Evolutionary conservation across 306 rosid genomes (phyloP).

Genomic region (Alnus rubra): DNA sequence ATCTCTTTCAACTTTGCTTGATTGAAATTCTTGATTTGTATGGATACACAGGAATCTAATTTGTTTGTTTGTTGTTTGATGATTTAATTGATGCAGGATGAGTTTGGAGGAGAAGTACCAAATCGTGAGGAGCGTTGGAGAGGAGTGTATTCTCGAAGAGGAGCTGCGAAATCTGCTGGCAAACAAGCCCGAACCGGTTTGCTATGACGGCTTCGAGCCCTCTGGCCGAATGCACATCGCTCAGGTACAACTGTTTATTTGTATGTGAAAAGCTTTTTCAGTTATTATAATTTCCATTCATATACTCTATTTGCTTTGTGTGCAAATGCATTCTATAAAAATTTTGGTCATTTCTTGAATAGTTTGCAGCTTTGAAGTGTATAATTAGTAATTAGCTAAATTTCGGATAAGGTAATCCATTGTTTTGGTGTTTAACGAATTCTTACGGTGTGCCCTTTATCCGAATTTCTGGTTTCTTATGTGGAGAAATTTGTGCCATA

Average conservation of each 20-base stretch:
- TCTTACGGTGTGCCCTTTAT: not conserved
- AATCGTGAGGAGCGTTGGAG: slow-evolving; percentile 72
- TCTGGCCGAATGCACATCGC: slow-evolving; percentile 97
- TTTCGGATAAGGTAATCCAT: not conserved
- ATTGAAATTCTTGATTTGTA: not conserved
- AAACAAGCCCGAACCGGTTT: slow-evolving; percentile 68
- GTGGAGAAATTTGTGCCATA: not conserved
- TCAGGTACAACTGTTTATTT: slow-evolving; percentile 47
- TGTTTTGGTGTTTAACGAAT: not conserved
- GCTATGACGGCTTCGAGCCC: slow-evolving; percentile 93
- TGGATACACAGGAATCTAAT: not conserved
- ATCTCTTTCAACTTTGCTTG: not conserved
- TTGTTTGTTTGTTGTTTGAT: not conserved
- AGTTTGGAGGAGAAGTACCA: slow-evolving; percentile 53
- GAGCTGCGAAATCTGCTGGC: slow-evolving; percentile 68
- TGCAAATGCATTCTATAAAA: not conserved
- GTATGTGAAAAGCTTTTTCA: not conserved
- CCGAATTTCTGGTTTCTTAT: not conserved
- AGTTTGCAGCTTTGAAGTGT: not conserved
- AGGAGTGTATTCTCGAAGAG: slow-evolving; percentile 85
- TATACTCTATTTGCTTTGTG: not conserved
- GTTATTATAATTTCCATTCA: not conserved
- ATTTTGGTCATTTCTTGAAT: too few species aligned
- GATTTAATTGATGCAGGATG: slow-evolving; percentile 31
- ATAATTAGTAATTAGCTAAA: not conserved